Base-by-base conservation (phyloP, 2,329 filamentous ascomycete species). In the Apiospora koreana region DNA sequence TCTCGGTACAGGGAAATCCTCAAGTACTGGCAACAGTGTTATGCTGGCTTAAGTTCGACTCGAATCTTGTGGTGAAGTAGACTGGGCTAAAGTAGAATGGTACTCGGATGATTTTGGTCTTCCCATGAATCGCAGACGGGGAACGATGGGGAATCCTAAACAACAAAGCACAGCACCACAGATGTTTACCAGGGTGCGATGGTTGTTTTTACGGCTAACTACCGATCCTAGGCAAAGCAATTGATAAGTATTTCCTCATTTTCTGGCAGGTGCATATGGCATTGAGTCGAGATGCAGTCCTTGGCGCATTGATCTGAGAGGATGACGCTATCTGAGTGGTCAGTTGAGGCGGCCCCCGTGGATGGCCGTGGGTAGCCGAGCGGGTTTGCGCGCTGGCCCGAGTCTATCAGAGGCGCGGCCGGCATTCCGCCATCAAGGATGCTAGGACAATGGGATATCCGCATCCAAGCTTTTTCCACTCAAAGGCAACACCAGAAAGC, bases 361-460 rank as follows among this genome's bases (percentile, higher is more conserved):
- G 45, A 45, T 68, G 66, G 66, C 66, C 66, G 66, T 48, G 66
- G n/a, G 45, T 68, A 68, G 66, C 66, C 66, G 66, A 68, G 45
- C 41, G 25, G 65, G 42, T 46, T 46, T n/a, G 42, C 42, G 31
- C 66, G 41, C 45, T 48, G 66, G 16, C 66, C 66, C 43, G 45
- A 68, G 66, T 42, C 35, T 68, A 68, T 54, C 46, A 18, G 54
- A 21, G 50, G 45, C 65, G 66, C 66, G 66, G 66, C 66, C 8
- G 35, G 18, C 45, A 68, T 68, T 68, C 66, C 66, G 66, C 66
- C 66, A 28, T 68, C 45, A 25, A 31, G 54, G 54, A 38, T 62
- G 54, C 31, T 16, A n/a, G 54, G 21, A 38, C 54, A 62, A 38
- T 38, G 21, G 54, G 54, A 62, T 62, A 62, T 35, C 54, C 54